These are phyloP conservation scores for Zygosaccharomyces sapae DNA, from an alignment of 1,139 yeast genomes.

Conservation along the genomic window DNA sequence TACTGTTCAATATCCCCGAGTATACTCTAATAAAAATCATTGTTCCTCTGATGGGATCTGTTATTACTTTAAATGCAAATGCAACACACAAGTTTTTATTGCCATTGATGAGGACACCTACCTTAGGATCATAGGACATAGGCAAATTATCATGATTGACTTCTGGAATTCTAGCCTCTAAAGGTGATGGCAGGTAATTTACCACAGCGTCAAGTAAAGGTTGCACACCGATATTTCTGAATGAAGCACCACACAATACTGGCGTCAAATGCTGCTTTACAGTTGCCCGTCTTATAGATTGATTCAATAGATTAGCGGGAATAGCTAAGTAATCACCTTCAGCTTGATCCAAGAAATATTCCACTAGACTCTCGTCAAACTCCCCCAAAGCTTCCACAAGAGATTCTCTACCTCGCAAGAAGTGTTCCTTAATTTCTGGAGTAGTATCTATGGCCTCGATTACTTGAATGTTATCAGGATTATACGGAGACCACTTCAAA, in stretches of 20 bases:
- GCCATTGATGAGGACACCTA: slow-evolving; percentile 52
- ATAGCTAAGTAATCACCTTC: slow-evolving; percentile 62
- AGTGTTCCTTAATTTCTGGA: slow-evolving; percentile 46
- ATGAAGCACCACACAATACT: slow-evolving; percentile 88
- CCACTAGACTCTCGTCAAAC: slow-evolving; percentile 70
- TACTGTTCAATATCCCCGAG: slow-evolving; percentile 66
- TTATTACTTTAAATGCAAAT: slow-evolving; percentile 83
- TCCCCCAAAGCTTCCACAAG: slow-evolving; percentile 82
- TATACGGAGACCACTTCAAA: slow-evolving; percentile 53
- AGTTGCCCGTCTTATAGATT: slow-evolving; percentile 63
- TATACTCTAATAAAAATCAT: slow-evolving; percentile 87
- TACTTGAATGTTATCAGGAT: slow-evolving; percentile 38
- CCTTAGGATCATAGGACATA: slow-evolving; percentile 39
- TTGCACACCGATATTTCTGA: slow-evolving; percentile 89
- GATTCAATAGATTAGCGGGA: slow-evolving; percentile 47
- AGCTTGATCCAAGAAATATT: slow-evolving; percentile 67
- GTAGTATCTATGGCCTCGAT: slow-evolving; percentile 24
- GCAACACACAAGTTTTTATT: slow-evolving; percentile 66
- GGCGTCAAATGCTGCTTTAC: slow-evolving; percentile 61
- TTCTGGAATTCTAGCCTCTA: slow-evolving; percentile 58
- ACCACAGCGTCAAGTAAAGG: slow-evolving; percentile 83
- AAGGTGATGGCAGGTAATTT: slow-evolving; percentile 77
- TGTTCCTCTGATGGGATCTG: slow-evolving; percentile 78
- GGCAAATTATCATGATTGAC: slow-evolving; percentile 40
- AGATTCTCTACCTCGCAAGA: slow-evolving; percentile 60